Base-by-base conservation (phyloP, 129 eudicot genomes). In the Tagetes erecta region DNA sequence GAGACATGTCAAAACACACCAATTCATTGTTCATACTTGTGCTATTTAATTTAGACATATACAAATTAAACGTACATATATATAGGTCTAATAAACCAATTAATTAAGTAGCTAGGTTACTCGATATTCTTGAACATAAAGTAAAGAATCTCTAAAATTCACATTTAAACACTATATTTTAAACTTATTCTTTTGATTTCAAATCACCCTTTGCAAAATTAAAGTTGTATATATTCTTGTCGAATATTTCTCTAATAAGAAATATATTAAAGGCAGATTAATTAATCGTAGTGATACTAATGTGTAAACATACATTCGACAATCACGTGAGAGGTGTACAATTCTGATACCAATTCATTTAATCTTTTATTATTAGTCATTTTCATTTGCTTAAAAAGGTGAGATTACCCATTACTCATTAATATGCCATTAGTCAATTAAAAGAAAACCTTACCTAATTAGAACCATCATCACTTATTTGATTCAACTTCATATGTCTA, bases 261-360 rank as follows among this genome's bases (percentile, higher is more conserved):
- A 68, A 56, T 67, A 62, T 34, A 44, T 60, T 49, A 63, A 74
- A 74, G 71, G 78, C 62, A 64, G 42, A n/a, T 45, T 60, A 44
- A 45, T 9, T 45, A n/a, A 57, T 68, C 35, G 69, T 58, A 57
- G 70, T 55, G 74, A 11, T 37, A 42, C 10, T 72, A 72, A 53
- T 72, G 78, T 72, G 52, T 72, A 79, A 79, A 49, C 83, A 79
- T 56, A 44, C 53, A 72, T 41, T 49, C 41, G 38, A 64, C 83
- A 79, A 46, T 78, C 67, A 55, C 82, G 52, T 78, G 82, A 71
- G 78, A 78, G 36, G 45, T 64, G 78, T 57, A 71, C 78, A 64
- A 78, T 70, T 52, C 71, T 66, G 74, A 41, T 52, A 79, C 11
- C 34, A 49, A 79, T 53, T 53, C 12, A 39, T 72, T 66, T 67